These are phyloP conservation scores for Paxillus involutus DNA, from an alignment of 768 basidiomycete species.

Conservation along the genomic window DNA sequence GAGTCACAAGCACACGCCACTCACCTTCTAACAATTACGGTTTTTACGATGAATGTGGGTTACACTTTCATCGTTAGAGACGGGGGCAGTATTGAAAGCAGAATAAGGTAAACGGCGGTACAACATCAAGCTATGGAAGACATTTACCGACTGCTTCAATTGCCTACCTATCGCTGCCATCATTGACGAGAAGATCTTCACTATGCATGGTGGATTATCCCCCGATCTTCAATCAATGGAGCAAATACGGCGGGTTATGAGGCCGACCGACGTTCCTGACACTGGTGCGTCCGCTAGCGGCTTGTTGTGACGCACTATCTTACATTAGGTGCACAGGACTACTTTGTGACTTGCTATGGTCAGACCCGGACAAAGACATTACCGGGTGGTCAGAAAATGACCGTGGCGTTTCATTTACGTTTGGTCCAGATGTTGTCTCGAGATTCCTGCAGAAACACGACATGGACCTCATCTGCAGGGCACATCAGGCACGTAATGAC, in stretches of 20 bases:
- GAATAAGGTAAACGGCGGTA: constrained; percentile 94
- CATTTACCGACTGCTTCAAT: constrained; percentile 99
- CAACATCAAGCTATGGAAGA: constrained; percentile 99
- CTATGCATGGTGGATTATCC: constrained; percentile 97
- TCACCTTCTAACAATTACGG: constrained; percentile 98
- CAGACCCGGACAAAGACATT: constrained; percentile 99
- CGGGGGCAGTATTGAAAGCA: constrained; percentile 9
- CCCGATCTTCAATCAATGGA: constrained; percentile 99
- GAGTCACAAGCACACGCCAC: constrained; percentile 36
- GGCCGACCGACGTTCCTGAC: constrained; percentile 98
- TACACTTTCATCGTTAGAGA: neutral
- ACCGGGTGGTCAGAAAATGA: constrained; percentile 99
- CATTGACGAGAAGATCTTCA: constrained; percentile 99
- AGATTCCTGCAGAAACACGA: constrained; percentile 99
- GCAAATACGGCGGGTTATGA: constrained; percentile 98
- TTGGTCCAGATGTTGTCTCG: constrained; percentile 97
- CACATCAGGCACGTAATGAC: constrained; percentile 78
- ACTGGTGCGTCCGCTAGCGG: constrained; percentile 59
- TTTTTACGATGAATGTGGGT: constrained; percentile 99
- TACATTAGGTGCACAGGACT: constrained; percentile 53
- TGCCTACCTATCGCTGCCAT: constrained; percentile 98
- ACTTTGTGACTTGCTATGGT: constrained; percentile 96
- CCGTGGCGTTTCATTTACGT: constrained; percentile 97
- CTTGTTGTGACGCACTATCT: neutral
- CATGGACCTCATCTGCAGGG: constrained; percentile 98